Evolutionary conservation across 441 rosid species (phyloP).

Genomic region (Sinapis alba): DNA sequence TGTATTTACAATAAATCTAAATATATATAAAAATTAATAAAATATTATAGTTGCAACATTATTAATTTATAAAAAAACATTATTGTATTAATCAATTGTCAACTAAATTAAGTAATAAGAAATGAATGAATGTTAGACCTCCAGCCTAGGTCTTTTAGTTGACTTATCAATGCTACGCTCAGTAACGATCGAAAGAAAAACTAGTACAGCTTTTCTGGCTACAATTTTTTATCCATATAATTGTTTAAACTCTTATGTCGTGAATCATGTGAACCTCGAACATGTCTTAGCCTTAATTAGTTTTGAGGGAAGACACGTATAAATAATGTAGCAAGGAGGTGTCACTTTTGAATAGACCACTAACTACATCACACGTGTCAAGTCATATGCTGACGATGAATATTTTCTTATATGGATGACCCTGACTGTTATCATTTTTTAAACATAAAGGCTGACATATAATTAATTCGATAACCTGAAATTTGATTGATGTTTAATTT

Average conservation of each 20-base stretch:
- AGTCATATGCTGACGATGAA: slow-evolving; percentile 3
- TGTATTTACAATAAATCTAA: no score
- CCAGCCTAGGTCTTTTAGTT: neutral
- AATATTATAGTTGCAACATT: no score
- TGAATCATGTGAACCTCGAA: slow-evolving; percentile 38
- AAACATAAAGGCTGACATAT: neutral
- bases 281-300: slow-evolving; percentile 34
- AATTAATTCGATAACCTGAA: slow-evolving; percentile 6
- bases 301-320: neutral
- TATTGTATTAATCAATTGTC: neutral
- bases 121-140: neutral
- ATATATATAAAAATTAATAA: no score
- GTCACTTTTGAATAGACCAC: slow-evolving; percentile 28
- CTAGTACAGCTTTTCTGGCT: neutral
- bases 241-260: slow-evolving; percentile 21
- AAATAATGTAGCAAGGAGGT: slow-evolving; percentile 12
- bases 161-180: slow-evolving; percentile 24
- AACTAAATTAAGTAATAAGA: neutral
- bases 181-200: slow-evolving; percentile 4
- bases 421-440: neutral
- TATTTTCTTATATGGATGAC: slow-evolving; percentile 7
- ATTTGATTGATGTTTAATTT: neutral
- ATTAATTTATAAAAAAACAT: no score
- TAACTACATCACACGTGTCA: slow-evolving; percentile 6
- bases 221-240: neutral